A percentile compares a stretch with the other conserved stretches of the same genome.
phyloP scores from a whole-genome alignment of 2,329 filamentous ascomycete species.

The Penicillium sp. region DNA sequence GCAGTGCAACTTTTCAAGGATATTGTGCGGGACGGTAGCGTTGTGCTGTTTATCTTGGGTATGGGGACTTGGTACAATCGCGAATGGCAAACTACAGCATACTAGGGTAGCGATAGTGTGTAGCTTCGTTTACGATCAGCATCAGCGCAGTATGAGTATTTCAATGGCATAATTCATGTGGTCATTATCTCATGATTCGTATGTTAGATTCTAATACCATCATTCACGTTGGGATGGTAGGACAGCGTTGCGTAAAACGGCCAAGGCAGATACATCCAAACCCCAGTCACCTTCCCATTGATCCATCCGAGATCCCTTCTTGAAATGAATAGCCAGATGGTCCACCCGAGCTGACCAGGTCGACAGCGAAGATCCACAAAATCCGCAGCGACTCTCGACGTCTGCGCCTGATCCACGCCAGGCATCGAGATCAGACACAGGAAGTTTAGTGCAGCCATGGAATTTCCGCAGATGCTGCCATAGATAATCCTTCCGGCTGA shows the following conservation, averaged over 20 bases:
- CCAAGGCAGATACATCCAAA: conserved; percentile 37
- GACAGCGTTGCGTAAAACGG: conserved; percentile 36
- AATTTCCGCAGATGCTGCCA: conserved; percentile 58
- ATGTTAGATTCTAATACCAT: neutral
- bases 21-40: conserved; percentile 44
- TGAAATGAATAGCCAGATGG: conserved; percentile 57
- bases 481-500: conserved; percentile 58
- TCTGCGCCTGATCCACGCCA: conserved; percentile 55
- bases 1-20: conserved; percentile 42
- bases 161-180: neutral
- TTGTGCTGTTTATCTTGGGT: conserved; percentile 48
- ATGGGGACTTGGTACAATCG: conserved; percentile 43
- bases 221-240: conserved; percentile 26
- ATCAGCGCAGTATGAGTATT: conserved; percentile 10
- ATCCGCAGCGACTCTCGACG: conserved; percentile 56
- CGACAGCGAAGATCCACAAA: conserved; percentile 50
- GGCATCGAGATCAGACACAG: conserved; percentile 51
- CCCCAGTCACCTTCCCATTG: conserved; percentile 58
- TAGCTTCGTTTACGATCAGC: conserved; percentile 6
- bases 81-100: conserved; percentile 27
- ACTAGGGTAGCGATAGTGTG: neutral
- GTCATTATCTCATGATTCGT: conserved; percentile 8
- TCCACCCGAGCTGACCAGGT: conserved; percentile 54
- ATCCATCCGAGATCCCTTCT: conserved; percentile 52
- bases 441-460: conserved; percentile 51